Conservation (phyloP, 2,329 filamentous ascomycete species). For the Podosphaera aphanis region DNA sequence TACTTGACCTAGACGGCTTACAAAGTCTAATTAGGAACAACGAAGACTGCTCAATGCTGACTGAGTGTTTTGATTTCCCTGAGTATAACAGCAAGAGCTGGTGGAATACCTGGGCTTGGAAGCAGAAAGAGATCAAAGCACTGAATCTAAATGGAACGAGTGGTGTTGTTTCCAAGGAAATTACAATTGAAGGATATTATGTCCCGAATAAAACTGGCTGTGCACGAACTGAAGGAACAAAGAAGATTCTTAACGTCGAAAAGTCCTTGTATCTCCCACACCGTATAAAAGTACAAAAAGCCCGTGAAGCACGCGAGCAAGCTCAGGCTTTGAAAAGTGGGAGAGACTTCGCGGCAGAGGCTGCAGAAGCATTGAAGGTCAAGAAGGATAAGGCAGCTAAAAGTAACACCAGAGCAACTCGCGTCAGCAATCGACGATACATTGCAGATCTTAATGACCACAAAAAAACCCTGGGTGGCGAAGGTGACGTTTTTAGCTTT, state of each 20-base stretch:
- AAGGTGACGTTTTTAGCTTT: constrained; percentile 84
- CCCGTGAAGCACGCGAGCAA: constrained; percentile 63
- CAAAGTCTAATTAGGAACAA: constrained; percentile 45
- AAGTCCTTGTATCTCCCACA: constrained; percentile 97
- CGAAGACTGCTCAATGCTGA: constrained; percentile 37
- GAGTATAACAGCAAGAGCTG: constrained; percentile 26
- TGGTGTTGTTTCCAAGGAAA: constrained; percentile 20
- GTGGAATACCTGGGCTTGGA: constrained; percentile 42
- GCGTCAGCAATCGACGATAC: constrained; percentile 83
- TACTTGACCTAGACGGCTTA: constrained; percentile 49
- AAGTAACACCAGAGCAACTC: constrained; percentile 76
- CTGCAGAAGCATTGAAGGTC: constrained; percentile 47
- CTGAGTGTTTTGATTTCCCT: constrained; percentile 24
- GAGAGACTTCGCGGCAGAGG: constrained; percentile 40
- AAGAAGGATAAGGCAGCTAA: constrained; percentile 65
- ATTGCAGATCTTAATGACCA: constrained; percentile 90
- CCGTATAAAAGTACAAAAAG: constrained; percentile 86
- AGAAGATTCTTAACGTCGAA: constrained; percentile 89
- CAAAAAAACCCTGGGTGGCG: constrained; percentile 61
- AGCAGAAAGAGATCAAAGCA: constrained; percentile 47
- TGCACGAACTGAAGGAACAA: constrained; percentile 77
- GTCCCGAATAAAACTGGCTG: constrained; percentile 67
- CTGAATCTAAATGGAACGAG: constrained; percentile 34
- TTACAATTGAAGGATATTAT: constrained; percentile 43
- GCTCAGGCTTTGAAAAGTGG: constrained; percentile 44